phyloP scores from a whole-genome alignment of 257 asterid genomes.

The Solanum paucissectum region DNA sequence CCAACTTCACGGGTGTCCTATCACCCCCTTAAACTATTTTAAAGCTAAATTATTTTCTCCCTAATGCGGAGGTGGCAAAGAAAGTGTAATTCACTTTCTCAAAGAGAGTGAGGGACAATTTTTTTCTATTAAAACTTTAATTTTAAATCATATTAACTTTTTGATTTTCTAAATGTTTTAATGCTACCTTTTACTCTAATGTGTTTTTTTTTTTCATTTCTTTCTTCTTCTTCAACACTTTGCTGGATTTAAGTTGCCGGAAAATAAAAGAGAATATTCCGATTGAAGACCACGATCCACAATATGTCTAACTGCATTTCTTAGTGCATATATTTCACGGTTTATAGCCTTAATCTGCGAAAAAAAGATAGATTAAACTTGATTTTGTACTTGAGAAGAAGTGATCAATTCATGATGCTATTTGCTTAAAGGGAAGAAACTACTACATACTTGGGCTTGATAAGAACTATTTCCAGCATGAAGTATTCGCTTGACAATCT shows the following conservation, averaged over 20 bases:
- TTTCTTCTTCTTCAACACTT: too few relatives aligned
- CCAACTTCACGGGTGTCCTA: rapidly evolving
- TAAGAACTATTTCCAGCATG: not conserved
- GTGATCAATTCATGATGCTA: not conserved
- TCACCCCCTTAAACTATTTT: too few relatives aligned
- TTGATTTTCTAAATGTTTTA: too few relatives aligned
- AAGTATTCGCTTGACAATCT: not conserved
- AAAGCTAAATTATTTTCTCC: too few relatives aligned
- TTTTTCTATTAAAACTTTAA: too few relatives aligned
- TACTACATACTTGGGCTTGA: not conserved
- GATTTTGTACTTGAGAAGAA: not conserved
- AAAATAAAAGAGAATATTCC: slow-evolving; percentile 1
- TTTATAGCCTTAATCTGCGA: not conserved
- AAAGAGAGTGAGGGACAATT: too few relatives aligned
- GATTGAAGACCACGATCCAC: slow-evolving; percentile 5
- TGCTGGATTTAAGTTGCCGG: too few relatives aligned
- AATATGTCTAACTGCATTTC: not conserved
- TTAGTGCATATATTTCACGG: not conserved
- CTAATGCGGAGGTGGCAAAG: too few relatives aligned
- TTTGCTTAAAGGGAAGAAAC: not conserved
- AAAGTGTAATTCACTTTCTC: too few relatives aligned
- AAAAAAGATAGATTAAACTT: not conserved
- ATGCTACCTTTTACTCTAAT: too few relatives aligned
- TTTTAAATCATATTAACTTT: too few relatives aligned
- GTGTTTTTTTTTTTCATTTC: too few relatives aligned